phyloP scores from a whole-genome alignment of 768 basidiomycete genomes.

The Gymnopilus dilepis region DNA sequence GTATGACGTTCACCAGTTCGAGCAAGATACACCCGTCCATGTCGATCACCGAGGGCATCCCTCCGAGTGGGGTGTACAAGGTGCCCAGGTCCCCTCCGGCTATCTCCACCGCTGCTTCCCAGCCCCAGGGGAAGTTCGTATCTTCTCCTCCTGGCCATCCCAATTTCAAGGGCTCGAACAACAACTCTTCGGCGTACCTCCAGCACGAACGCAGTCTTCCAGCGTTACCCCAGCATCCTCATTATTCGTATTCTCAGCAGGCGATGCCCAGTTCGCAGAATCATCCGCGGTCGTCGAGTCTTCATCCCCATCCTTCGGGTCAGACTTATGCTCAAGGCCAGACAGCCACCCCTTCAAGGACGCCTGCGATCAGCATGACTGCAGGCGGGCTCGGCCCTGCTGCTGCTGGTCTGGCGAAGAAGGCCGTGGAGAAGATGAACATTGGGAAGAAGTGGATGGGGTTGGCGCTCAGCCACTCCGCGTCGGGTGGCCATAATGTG shows the following conservation, averaged over 20 bases:
- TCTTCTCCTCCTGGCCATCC: neutral
- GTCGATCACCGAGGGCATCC: conserved; percentile 40
- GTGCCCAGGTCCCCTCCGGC: neutral
- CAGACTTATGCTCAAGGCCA: neutral
- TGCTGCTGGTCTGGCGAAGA: conserved; percentile 75
- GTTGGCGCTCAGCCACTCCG: neutral
- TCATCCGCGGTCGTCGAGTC: neutral
- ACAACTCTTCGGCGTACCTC: neutral
- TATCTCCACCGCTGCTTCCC: conserved; percentile 35
- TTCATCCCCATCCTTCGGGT: too few species aligned
- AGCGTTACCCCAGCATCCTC: conserved; percentile 17
- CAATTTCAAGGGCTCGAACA: neutral
- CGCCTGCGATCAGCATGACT: conserved; percentile 65
- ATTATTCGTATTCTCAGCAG: conserved; percentile 22
- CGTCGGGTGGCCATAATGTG: too few species aligned
- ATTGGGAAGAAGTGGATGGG: conserved; percentile 61
- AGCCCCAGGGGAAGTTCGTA: conserved; percentile 1
- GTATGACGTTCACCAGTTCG: neutral
- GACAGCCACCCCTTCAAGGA: conserved; percentile 1
- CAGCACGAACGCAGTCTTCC: conserved; percentile 8
- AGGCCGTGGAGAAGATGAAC: conserved; percentile 80
- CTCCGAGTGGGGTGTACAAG: conserved; percentile 10
- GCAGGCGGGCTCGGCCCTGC: conserved; percentile 69
- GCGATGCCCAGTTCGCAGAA: conserved; percentile 34
- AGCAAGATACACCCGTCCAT: conserved; percentile 39